Percentiles rank a stretch among this genome's conserved stretches.
Conservation (phyloP, 1,284 basidiomycete species). For the Mycena sp. region DNA sequence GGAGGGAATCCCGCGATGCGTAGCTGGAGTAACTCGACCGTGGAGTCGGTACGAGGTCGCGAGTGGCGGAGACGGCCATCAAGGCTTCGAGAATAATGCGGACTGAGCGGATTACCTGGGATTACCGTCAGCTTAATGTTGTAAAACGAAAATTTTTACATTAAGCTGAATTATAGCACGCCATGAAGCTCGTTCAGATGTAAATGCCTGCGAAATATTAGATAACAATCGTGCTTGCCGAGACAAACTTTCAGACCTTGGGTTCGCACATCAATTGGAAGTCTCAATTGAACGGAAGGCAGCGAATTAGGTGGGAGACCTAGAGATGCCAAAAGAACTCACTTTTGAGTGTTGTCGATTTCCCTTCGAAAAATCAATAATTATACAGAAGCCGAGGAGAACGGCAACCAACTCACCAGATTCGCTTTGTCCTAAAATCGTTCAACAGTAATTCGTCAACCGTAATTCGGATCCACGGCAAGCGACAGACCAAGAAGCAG, state of each 20-base stretch:
- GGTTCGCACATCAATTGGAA: constrained; percentile 75
- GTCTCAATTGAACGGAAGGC: constrained; percentile 50
- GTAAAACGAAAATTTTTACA: constrained; percentile 33
- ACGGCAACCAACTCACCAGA: constrained; percentile 60
- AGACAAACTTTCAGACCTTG: constrained; percentile 49
- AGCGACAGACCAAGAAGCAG: constrained; percentile 68
- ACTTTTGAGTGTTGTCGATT: constrained; percentile 76
- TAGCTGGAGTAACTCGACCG: constrained; percentile 32
- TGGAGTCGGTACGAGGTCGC: constrained; percentile 28
- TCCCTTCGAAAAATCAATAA: constrained; percentile 51
- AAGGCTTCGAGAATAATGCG: constrained; percentile 71
- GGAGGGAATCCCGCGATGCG: constrained; percentile 28
- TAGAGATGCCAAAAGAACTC: constrained; percentile 33
- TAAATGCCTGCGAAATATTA: constrained; percentile 55
- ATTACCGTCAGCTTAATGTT: background rate
- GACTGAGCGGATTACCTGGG: constrained; percentile 60
- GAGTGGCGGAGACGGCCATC: constrained; percentile 32
- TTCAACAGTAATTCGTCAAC: background rate
- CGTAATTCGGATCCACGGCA: background rate
- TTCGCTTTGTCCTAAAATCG: constrained; percentile 73
- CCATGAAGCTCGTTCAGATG: constrained; percentile 74
- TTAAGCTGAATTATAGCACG: constrained; percentile 78
- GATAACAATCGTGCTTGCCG: background rate
- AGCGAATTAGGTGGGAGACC: background rate
- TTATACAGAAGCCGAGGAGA: background rate